Base-by-base conservation (phyloP, 2,329 filamentous ascomycete species). In the Helminthosporium solani region DNA sequence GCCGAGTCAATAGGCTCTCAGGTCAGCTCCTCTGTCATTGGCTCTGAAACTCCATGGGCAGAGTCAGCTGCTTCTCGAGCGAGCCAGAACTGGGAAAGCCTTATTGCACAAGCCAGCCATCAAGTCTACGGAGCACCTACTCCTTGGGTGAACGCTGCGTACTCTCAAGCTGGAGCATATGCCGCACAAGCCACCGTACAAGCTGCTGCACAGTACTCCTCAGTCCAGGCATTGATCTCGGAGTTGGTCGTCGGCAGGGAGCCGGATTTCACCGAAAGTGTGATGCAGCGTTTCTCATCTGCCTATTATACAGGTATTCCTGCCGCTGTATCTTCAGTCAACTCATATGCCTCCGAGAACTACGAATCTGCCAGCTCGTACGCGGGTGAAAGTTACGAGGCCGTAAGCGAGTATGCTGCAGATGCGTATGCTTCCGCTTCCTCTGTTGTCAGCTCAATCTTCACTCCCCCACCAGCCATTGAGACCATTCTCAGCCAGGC, bases 201-300 rank as follows among this genome's bases (percentile, higher is more conserved):
- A 33, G 81, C 81, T 0, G 74, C 75, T 5, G 76, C 79, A 38
- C 85, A 89, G 58, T 91, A 88, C 56, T 79, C 80, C 4, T 82
- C 82, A 20, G 79, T 95, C 4, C 83, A 85, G 63, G 81, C 80
- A 11, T 78, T 94, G 2, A 78, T 95, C 12, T 87, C 86, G 1
- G 89, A 95, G 67, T 75, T 95, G 1, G 76, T 95, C 12, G 72
- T 79, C 33, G 90, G 87, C 42, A 89, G 86, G 66, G 89, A 95
- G 64, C 85, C 88, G 0, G 83, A 84, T 12, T 95, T 90, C 60
- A 90, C 86, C 0, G 87, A 95, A 61, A 90, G 87, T 48, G 86
- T 92, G 2, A 83, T 90, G 70, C 82, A 76, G 42, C 81, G 86
- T 41, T 77, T 95, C 11, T 81, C 82, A 45, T 84, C 80, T 2